Percentiles rank a stretch among this genome's conserved stretches.
phyloP scores from a whole-genome alignment of 805 yeast genomes.

The Brettanomyces sp. region DNA sequence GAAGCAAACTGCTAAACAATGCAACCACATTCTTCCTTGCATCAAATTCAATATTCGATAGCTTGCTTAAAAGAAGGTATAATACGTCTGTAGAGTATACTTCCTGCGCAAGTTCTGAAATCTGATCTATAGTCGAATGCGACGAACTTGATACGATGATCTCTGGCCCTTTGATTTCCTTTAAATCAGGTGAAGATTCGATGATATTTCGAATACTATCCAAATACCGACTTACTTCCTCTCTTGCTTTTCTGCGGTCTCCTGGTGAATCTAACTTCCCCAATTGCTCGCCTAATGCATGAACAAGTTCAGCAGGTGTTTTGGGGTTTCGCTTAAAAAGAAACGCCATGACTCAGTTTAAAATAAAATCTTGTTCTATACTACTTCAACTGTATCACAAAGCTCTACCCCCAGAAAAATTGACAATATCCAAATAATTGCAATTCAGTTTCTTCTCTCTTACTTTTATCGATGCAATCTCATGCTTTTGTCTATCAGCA shows the following conservation, averaged over 20 bases:
- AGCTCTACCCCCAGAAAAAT: neutral
- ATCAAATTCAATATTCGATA: slow-evolving; percentile 76
- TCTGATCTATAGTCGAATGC: slow-evolving; percentile 52
- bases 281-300: slow-evolving; percentile 66
- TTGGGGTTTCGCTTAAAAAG: slow-evolving; percentile 86
- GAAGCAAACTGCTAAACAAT: slow-evolving; percentile 65
- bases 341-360: slow-evolving; percentile 55
- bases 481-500: too few species aligned
- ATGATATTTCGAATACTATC: slow-evolving; percentile 56
- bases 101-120: slow-evolving; percentile 71
- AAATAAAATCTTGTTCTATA: neutral
- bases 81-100: slow-evolving; percentile 66
- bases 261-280: slow-evolving; percentile 41
- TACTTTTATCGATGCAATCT: neutral
- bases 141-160: slow-evolving; percentile 32
- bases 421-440: neutral
- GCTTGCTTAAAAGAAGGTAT: slow-evolving; percentile 45
- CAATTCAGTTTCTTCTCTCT: neutral
- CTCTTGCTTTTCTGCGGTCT: slow-evolving; percentile 45
- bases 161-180: slow-evolving; percentile 2
- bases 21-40: slow-evolving; percentile 74
- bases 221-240: slow-evolving; percentile 61
- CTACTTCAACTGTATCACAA: neutral
- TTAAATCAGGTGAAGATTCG: too few species aligned
- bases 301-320: slow-evolving; percentile 76